Percentiles rank a stretch among this genome's conserved stretches.
Conservation (phyloP, 192 early-diverging fungal genomes). For the Spizellomyces sp. region DNA sequence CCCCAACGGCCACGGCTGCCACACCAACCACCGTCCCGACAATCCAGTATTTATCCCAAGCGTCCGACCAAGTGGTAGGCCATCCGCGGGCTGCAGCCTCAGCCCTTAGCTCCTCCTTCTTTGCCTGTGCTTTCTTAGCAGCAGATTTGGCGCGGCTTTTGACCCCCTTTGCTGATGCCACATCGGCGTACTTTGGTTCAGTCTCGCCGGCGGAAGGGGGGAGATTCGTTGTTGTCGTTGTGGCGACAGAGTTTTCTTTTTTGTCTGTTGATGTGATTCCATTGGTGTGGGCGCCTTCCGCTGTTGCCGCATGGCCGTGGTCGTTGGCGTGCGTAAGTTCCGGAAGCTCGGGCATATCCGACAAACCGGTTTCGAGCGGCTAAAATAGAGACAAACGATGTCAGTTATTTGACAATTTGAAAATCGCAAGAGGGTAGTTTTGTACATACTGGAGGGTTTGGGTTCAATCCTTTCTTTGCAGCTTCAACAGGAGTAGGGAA, state of each 20-base stretch:
- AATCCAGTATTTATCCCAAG: constrained; percentile 31
- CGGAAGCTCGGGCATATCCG: constrained; percentile 26
- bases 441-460: constrained; percentile 14
- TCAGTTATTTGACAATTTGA: neutral
- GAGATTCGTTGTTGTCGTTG: neutral
- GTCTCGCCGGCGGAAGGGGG: neutral
- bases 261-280: too few species aligned
- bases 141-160: constrained; percentile 3
- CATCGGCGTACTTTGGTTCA: constrained; percentile 1
- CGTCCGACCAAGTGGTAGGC: constrained; percentile 13
- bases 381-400: neutral
- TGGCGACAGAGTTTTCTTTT: neutral
- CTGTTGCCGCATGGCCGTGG: neutral
- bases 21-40: constrained; percentile 8
- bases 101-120: constrained; percentile 5
- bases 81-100: constrained; percentile 5
- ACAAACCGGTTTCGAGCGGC: constrained; percentile 26
- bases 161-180: neutral
- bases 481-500: constrained; percentile 29
- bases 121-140: neutral
- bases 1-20: constrained; percentile 14
- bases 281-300: constrained; percentile 2
- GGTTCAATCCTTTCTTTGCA: constrained; percentile 22
- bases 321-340: constrained; percentile 25
- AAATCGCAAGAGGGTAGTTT: neutral